Evolutionary conservation across 106 monocot genomes (phyloP), one percentile per base, ranked within the genome.

Genomic region (Chionographis japonica): DNA sequence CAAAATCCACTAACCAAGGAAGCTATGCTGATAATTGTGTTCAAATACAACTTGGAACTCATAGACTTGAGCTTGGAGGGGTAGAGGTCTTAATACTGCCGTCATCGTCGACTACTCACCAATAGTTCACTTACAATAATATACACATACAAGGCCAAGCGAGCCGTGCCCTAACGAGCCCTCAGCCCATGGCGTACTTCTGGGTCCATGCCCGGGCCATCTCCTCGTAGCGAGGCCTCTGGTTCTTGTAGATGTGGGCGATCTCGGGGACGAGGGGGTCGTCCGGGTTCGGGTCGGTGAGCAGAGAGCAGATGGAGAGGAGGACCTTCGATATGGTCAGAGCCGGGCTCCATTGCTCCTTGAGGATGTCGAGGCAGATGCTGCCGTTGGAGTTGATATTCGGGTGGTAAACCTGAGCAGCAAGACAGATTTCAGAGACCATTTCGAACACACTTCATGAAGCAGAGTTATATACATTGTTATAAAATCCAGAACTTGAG

Each of bases 321-420:
- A 74, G 65, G 43, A 74, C 65, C 50, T 74, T 74, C 17, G 46
- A 46, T 46, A 46, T 46, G 46, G 46, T 46, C 9, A 46, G 46
- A 6, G 46, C 46, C 9, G 74, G 74, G 52, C 74, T 74, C 74
- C 74, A 74, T 37, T 74, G 74, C 13, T 74, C 74, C 65, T 74
- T 74, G 46, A 74, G 65, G 53, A 74, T 74, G 57, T 74, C 74
- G 6, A 74, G 74, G 58, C 74, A 74, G 11, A 74, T 74, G 74
- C 74, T 74, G n/a, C 74, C 74, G 17, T 75, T 75, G 37, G 75
- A 75, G 61, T 75, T 75, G 60, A 75, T 75, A 20, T 75, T 75
- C 39, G 75, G 75, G 49, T 75, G 75, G 40, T 75, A 75, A 60
- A 75, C 75, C 75, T 75, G 75, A 9, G 27, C 17, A 27, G 50